phyloP scores from a whole-genome alignment of 148 eudicot species.

The Persicaria maculosa region DNA sequence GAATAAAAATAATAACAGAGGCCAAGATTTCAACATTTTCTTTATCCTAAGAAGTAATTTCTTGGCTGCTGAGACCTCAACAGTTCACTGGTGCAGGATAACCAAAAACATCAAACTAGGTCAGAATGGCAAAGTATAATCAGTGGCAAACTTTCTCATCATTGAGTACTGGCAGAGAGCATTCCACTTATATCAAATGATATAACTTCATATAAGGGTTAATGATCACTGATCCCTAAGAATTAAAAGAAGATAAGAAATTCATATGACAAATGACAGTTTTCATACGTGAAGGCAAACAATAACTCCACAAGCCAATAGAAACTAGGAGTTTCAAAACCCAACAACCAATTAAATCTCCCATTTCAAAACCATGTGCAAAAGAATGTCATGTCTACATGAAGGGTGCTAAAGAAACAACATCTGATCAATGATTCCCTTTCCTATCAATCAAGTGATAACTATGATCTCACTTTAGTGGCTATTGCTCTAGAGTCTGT shows the following conservation, averaged over 20 bases:
- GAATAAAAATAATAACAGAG: too few species aligned
- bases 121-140: too few species aligned
- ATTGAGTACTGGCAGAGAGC: background rate
- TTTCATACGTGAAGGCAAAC: background rate
- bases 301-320: background rate
- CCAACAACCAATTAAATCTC: background rate
- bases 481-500: constrained; percentile 61
- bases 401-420: background rate
- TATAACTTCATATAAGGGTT: too few species aligned
- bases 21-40: too few species aligned
- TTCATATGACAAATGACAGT: background rate
- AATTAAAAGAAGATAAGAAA: background rate
- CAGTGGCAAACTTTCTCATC: background rate
- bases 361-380: background rate
- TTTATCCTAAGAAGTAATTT: too few species aligned
- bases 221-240: too few species aligned
- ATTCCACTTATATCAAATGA: background rate
- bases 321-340: background rate
- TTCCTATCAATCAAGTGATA: background rate
- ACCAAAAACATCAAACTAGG: background rate
- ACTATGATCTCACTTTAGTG: constrained; percentile 28
- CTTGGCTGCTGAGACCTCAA: too few species aligned
- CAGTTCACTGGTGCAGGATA: too few species aligned
- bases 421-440: background rate
- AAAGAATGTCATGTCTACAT: constrained; percentile 1